These are phyloP conservation scores for Claviceps purpurea DNA, from an alignment of 2,329 filamentous ascomycete genomes.

Conservation along the genomic window DNA sequence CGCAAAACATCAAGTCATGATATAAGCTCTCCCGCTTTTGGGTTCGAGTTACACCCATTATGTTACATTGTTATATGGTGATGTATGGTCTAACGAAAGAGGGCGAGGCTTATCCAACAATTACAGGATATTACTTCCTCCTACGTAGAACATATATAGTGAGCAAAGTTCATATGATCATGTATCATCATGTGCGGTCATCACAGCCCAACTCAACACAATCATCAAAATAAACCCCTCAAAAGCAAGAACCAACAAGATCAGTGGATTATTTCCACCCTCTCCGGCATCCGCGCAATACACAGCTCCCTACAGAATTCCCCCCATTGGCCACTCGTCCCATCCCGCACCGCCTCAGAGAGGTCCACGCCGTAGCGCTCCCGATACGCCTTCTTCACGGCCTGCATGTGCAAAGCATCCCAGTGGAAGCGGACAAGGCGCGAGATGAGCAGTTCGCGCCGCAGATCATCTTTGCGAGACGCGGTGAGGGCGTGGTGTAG, in stretches of 20 bases:
- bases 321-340: conserved; percentile 64
- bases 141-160: too few species aligned
- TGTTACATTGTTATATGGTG: too few species aligned
- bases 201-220: too few species aligned
- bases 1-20: too few species aligned
- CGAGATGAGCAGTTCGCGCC: conserved; percentile 77
- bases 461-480: conserved; percentile 54
- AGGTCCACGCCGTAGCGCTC: conserved; percentile 64
- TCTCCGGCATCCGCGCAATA: conserved; percentile 42
- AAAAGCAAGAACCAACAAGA: neutral
- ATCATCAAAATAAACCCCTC: too few species aligned
- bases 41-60: too few species aligned
- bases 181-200: too few species aligned
- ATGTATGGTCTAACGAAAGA: too few species aligned
- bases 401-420: conserved; percentile 70
- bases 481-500: conserved; percentile 79
- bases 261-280: conserved; percentile 5
- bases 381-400: conserved; percentile 67
- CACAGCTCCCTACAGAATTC: conserved; percentile 62
- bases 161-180: too few species aligned
- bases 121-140: too few species aligned
- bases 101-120: too few species aligned
- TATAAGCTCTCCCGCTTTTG: too few species aligned
- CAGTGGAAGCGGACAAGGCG: conserved; percentile 83
- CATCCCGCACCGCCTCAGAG: conserved; percentile 65